These are phyloP conservation scores for Lichtheimia ornata DNA, from an alignment of 371 early-diverging fungal genomes.

Conservation along the genomic window DNA sequence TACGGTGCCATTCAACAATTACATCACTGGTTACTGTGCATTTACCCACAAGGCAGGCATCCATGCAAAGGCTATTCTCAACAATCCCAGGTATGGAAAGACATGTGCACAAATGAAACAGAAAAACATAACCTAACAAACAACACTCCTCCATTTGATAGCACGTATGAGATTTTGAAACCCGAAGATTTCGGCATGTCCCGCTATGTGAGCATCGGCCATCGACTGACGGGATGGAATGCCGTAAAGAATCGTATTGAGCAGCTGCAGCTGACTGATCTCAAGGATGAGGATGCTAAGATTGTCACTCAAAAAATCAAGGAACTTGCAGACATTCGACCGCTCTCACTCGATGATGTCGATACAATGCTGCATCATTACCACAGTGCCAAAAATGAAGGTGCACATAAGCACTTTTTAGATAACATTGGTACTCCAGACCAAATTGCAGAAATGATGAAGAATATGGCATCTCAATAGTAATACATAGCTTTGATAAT, in stretches of 20 bases:
- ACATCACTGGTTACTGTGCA: constrained; percentile 95
- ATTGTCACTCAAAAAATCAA: constrained; percentile 90
- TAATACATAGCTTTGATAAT: no score
- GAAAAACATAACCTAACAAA: neutral
- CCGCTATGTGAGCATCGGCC: constrained; percentile 91
- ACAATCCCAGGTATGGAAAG: constrained; percentile 74
- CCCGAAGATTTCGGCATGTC: constrained; percentile 97
- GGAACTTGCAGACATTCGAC: constrained; percentile 82
- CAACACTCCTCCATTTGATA: neutral
- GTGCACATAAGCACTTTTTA: constrained; percentile 24
- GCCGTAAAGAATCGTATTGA: constrained; percentile 95
- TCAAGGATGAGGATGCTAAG: constrained; percentile 89
- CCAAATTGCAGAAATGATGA: constrained; percentile 13
- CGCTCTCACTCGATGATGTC: constrained; percentile 36
- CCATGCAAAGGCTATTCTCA: constrained; percentile 96
- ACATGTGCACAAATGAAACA: neutral
- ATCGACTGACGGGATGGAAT: constrained; percentile 97
- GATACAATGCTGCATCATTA: constrained; percentile 39
- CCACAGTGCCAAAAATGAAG: constrained; percentile 33
- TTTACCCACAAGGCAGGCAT: constrained; percentile 98
- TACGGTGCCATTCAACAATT: constrained; percentile 96
- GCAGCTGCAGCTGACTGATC: constrained; percentile 70
- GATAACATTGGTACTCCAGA: constrained; percentile 29
- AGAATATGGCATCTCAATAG: no score
- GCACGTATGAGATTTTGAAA: constrained; percentile 91